Conservation (phyloP, 441 rosid genomes). For the Brassica balearica region DNA sequence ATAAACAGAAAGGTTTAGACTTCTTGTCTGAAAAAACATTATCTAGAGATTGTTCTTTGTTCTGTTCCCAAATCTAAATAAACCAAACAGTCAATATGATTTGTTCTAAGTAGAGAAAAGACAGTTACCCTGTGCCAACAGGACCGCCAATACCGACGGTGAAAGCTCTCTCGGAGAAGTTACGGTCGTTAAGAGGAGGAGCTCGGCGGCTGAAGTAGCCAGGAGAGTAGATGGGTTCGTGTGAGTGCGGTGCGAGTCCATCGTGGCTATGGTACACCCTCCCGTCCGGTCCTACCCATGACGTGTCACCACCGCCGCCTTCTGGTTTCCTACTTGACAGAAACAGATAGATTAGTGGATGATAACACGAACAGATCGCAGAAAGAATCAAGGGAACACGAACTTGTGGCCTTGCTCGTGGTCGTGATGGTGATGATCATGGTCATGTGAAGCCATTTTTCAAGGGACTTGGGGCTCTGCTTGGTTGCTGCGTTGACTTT, state of each 20-base stretch:
- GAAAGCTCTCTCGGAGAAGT: conserved; percentile 92
- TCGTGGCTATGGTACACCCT: conserved; percentile 93
- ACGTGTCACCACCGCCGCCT: conserved; percentile 30
- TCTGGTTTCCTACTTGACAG: conserved; percentile 39
- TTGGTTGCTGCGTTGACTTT: conserved; percentile 27
- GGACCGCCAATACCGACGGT: conserved; percentile 98
- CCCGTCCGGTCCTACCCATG: conserved; percentile 87
- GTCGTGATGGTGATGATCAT: conserved; percentile 49
- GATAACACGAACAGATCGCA: neutral
- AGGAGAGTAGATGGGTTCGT: conserved; percentile 96
- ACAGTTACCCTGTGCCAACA: conserved; percentile 90
- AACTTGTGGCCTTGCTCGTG: conserved; percentile 48
- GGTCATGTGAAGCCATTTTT: conserved; percentile 65
- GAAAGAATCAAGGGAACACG: conserved; percentile 1
- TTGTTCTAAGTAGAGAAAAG: neutral
- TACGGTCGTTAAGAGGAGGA: conserved; percentile 72
- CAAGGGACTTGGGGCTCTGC: conserved; percentile 9
- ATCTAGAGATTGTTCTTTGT: neutral
- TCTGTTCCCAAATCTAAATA: conserved; percentile 4
- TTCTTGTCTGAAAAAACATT: neutral
- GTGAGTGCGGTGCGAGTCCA: conserved; percentile 96
- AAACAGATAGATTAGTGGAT: neutral
- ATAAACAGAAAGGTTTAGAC: conserved; percentile 1
- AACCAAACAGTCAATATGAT: neutral
- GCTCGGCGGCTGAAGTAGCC: conserved; percentile 94